Conservation (phyloP, 306 rosid genomes). For the Luffa aegyptiaca region DNA sequence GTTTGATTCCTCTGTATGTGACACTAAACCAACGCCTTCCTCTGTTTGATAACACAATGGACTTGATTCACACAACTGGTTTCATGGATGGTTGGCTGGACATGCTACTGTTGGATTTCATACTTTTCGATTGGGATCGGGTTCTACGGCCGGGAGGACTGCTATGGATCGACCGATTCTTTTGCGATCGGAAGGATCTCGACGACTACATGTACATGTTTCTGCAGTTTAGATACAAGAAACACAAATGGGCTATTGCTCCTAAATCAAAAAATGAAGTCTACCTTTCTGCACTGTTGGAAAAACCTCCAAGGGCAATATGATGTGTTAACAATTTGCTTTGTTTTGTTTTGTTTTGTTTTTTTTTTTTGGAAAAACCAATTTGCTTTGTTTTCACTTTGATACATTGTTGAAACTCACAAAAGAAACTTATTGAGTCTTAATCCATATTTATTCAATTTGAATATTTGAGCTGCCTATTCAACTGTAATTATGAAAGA, state of each 20-base stretch:
- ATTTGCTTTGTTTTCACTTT: background rate
- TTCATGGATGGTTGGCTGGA: conserved; percentile 92
- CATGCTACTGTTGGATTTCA: conserved; percentile 56
- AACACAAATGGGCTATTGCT: conserved; percentile 65
- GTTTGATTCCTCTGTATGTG: conserved; percentile 63
- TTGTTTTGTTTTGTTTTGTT: no score
- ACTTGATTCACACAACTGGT: conserved; percentile 70
- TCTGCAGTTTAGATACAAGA: conserved; percentile 88
- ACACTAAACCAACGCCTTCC: conserved; percentile 77
- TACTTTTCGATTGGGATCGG: conserved; percentile 86
- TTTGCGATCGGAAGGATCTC: conserved; percentile 59
- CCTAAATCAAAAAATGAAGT: conserved; percentile 73
- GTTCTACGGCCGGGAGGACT: conserved; percentile 76
- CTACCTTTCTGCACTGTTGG: conserved; percentile 75
- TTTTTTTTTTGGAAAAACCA: no score
- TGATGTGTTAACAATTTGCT: conserved; percentile 17
- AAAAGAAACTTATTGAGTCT: background rate
- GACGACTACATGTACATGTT: conserved; percentile 89
- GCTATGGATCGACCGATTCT: conserved; percentile 73
- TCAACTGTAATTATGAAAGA: background rate
- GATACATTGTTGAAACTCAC: background rate
- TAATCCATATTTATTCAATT: background rate
- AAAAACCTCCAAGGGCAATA: conserved; percentile 88
- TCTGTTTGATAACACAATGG: conserved; percentile 83
- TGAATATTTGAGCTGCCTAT: background rate